phyloP scores from a whole-genome alignment of 1,284 basidiomycete species.

The Puccinia novopanici region DNA sequence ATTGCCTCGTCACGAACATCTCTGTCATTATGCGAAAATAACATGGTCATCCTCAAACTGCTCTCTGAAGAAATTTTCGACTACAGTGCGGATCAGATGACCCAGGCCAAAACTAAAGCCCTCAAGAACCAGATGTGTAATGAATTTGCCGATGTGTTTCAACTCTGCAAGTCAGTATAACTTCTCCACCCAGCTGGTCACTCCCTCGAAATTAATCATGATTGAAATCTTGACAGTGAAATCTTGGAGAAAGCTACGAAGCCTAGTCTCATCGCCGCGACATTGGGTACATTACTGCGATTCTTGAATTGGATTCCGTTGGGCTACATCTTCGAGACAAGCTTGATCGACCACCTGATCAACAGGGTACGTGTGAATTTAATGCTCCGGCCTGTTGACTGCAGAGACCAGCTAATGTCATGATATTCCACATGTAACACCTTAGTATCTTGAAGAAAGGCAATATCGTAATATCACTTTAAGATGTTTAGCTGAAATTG shows the following conservation, averaged over 20 bases:
- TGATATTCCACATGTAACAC: neutral
- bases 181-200: neutral
- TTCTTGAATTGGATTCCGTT: constrained; percentile 99
- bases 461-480: constrained; percentile 98
- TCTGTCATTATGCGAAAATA: constrained; percentile 96
- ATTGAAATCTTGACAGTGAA: constrained; percentile 67
- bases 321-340: constrained; percentile 98
- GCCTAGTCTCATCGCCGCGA: constrained; percentile 89
- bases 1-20: constrained; percentile 96
- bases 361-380: constrained; percentile 16
- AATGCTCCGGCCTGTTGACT: neutral
- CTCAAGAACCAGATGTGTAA: constrained; percentile 97
- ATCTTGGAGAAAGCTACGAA: constrained; percentile 98
- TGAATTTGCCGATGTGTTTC: constrained; percentile 76
- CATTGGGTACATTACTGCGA: constrained; percentile 88
- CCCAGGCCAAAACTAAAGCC: constrained; percentile 94
- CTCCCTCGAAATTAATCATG: constrained; percentile 68
- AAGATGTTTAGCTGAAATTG: constrained; percentile 97
- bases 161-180: constrained; percentile 49
- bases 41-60: constrained; percentile 98
- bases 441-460: constrained; percentile 88
- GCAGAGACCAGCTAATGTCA: neutral
- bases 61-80: constrained; percentile 99
- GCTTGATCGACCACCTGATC: constrained; percentile 90
- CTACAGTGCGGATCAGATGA: constrained; percentile 98